Percentiles rank a stretch among this genome's conserved stretches.
Conservation (phyloP, 495 filamentous ascomycete genomes). For the Recurvomyces mirabilis region DNA sequence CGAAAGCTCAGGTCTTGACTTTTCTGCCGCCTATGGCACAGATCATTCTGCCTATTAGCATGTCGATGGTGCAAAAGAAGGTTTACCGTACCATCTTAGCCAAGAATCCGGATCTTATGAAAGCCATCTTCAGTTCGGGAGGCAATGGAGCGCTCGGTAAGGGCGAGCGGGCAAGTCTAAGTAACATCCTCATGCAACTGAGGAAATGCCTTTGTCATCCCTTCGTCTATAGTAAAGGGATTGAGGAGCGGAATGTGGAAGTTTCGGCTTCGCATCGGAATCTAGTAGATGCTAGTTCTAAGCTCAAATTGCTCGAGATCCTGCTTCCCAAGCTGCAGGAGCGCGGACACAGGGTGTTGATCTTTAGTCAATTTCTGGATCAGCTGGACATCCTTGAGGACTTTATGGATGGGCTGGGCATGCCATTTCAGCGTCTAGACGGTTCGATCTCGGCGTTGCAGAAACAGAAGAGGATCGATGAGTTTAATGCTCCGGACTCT, state of each 20-base stretch:
- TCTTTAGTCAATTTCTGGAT: constrained; percentile 92
- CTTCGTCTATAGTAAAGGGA: constrained; percentile 78
- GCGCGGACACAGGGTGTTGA: constrained; percentile 81
- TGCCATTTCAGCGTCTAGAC: constrained; percentile 71
- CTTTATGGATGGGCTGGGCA: constrained; percentile 60
- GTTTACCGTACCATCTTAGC: constrained; percentile 88
- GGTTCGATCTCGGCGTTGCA: constrained; percentile 66
- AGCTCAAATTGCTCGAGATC: constrained; percentile 72
- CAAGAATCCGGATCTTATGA: constrained; percentile 80
- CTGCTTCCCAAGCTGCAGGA: constrained; percentile 85
- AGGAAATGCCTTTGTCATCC: constrained; percentile 93
- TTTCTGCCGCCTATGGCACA: constrained; percentile 89
- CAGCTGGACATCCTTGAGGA: constrained; percentile 87
- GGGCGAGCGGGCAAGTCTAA: constrained; percentile 63
- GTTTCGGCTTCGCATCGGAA: constrained; percentile 53
- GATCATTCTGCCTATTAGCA: constrained; percentile 85
- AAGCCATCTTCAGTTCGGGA: constrained; percentile 64
- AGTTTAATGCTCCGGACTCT: constrained; percentile 78
- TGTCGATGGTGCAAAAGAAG: constrained; percentile 85
- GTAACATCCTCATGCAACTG: constrained; percentile 91
- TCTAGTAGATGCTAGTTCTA: constrained; percentile 81
- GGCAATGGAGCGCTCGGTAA: constrained; percentile 42
- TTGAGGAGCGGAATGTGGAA: constrained; percentile 63
- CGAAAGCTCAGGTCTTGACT: constrained; percentile 77
- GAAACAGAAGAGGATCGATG: constrained; percentile 89